These are phyloP conservation scores for Pseudocercospora pini-densiflorae DNA, from an alignment of 2,329 filamentous ascomycete genomes.

Conservation along the genomic window DNA sequence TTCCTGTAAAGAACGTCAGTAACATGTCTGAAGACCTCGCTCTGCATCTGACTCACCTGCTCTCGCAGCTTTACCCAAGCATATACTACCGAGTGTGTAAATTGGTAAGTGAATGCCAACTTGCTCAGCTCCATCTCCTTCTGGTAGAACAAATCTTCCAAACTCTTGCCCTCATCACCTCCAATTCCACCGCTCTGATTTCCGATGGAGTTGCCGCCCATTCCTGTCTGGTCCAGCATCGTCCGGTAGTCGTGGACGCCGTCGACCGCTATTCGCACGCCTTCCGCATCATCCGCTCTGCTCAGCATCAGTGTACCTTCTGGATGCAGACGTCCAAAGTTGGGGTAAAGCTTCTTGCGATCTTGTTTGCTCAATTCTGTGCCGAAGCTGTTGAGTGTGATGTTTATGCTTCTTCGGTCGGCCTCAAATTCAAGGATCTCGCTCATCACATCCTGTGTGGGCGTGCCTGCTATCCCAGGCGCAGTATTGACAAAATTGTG, in stretches of 20 bases:
- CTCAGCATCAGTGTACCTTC: conserved; percentile 96
- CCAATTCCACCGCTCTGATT: conserved; percentile 84
- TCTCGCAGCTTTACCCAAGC: conserved; percentile 97
- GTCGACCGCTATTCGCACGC: conserved; percentile 90
- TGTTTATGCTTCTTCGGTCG: conserved; percentile 96
- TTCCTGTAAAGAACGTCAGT: conserved; percentile 66
- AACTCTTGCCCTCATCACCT: conserved; percentile 77
- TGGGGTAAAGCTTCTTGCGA: conserved; percentile 94
- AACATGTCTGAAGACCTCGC: background rate
- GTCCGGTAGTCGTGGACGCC: conserved; percentile 91
- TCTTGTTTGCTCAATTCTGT: conserved; percentile 94
- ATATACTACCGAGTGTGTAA: conserved; percentile 93
- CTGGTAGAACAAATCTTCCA: conserved; percentile 98
- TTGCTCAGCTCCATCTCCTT: conserved; percentile 99
- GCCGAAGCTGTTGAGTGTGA: conserved; percentile 97
- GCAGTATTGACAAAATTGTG: conserved; percentile 91
- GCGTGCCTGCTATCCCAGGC: conserved; percentile 82
- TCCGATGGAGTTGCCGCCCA: conserved; percentile 74
- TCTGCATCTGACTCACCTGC: conserved; percentile 68
- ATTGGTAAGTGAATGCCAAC: conserved; percentile 91
- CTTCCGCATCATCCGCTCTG: conserved; percentile 91
- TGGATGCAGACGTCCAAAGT: conserved; percentile 87
- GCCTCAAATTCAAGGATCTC: conserved; percentile 97
- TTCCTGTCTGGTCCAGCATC: conserved; percentile 91
- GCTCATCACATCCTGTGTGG: conserved; percentile 92